Base-by-base conservation (phyloP, 345 rosid species). In the Jatropha curcas region DNA sequence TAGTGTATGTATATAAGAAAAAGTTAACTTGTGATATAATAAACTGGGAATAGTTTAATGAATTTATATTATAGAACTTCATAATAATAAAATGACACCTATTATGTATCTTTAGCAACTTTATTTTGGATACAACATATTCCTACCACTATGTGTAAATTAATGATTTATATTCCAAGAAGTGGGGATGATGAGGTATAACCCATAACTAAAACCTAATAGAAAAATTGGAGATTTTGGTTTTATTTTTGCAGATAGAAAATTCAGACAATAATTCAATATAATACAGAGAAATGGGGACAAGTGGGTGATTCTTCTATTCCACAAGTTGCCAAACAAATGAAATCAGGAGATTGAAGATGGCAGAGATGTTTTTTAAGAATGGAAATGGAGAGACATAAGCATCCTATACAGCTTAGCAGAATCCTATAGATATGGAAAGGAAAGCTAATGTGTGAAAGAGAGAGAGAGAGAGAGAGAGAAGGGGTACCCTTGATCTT, bases 361-460 rank as follows among this genome's bases (percentile, higher is more conserved):
- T 53, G 72, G 51, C 37, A 5, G 56, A 30, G 43, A 56, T 51
- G 50, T 51, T 48, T 52, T 30, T 28, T 48, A 37, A 60, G 41
- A 56, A 24, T 28, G 27, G 28, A 53, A 55, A 69, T 53, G n/a
- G 51, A 57, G 70, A 58, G 50, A 39, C 71, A 55, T 16, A 62
- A 61, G 45, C 60, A 76, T 68, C 27, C 56, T 27, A 62, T 63
- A 24, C 35, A 68, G 65, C 72, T 17, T 16, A 59, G 51, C 74
- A 57, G 80, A 81, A 76, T 82, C 78, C 72, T 58, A 7, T 50
- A 33, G 28, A 71, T 27, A 68, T 30, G 79, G 80, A 62, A 76
- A 69, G 79, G 80, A 62, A 76, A 69, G 52, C 35, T 43, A 25
- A 19, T 74, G 43, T n/a, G n/a, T n/a, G n/a, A n/a, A n/a, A n/a